Evolutionary conservation across 2,329 filamentous ascomycete species (phyloP), one percentile per base, ranked within the genome.

Genomic region (Diaporthe ilicicola): DNA sequence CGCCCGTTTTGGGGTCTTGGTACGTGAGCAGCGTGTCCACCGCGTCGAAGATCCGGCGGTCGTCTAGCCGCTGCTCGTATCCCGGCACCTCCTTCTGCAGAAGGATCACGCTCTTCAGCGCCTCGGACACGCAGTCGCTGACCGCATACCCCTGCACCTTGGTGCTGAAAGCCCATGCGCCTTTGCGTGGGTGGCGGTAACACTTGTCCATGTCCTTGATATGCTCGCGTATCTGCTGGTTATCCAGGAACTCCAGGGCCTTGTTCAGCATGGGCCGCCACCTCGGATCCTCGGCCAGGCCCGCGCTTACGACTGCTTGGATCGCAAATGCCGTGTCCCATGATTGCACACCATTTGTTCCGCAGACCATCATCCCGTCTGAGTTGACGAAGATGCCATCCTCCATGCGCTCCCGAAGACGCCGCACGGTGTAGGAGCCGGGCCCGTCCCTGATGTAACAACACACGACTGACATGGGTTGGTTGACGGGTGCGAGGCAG

Each of bases 261-360:
- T 93, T 94, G 9, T 86, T 87, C 34, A 99, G 87, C 93, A 98
- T 97, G 0, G 92, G 91, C 48, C 88, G 89, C 90, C 93, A 98
- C 76, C 91, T 90, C 15, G 90, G 85, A 59, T 97, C 90, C 37
- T 91, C 84, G n/a, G 92, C 91, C 32, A 98, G 87, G 0, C 93
- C 94, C 8, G 93, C 91, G 61, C 94, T 93, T 66, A 94, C 88
- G 7, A 93, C 89, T 0, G 93, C 92, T 80, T 97, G 94, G 42
- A 98, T 94, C 22, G 92, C 84, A 78, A 98, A 98, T 0, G 94
- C 89, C 0, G 96, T 99, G 79, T 99, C 96, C 96, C 96, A 99
- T 74, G 91, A 93, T 81, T 99, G 96, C 1, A 98, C 95, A n/a
- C 96, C 96, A 76, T 99, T 98, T 10, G 96, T 99, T 46, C 96